Evolutionary conservation across 164 flowering plant genomes (phyloP).

Genomic region (Liquidambar formosana): DNA sequence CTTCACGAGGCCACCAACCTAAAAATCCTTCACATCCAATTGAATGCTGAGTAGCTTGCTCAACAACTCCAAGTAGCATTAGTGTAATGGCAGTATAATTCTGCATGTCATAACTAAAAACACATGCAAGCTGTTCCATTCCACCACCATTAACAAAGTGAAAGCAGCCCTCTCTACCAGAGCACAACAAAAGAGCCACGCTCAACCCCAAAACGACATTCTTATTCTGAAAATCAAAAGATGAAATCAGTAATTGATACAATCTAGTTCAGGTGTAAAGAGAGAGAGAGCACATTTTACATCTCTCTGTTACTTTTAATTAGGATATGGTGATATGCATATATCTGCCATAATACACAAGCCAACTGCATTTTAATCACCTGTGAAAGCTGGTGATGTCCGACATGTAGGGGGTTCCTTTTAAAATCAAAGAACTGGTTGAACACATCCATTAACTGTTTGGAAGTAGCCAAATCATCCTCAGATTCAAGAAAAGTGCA

Average conservation of each 20-base stretch:
- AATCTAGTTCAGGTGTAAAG: neutral
- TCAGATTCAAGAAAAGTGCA: conserved; percentile 46
- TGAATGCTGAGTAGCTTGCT: conserved; percentile 84
- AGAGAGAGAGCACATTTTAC: conserved; percentile 3
- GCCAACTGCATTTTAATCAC: conserved; percentile 26
- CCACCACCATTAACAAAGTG: conserved; percentile 89
- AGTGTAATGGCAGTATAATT: conserved; percentile 55
- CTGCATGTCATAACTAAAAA: conserved; percentile 38
- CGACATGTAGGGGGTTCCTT: conserved; percentile 25
- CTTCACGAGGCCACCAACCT: conserved; percentile 99
- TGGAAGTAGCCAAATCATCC: conserved; percentile 42
- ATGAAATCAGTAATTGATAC: conserved; percentile 1
- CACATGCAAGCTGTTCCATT: conserved; percentile 62
- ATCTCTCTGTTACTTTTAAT: neutral
- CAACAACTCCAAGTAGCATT: conserved; percentile 77
- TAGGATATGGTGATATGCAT: neutral
- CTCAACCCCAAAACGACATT: conserved; percentile 58
- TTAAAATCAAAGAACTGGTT: conserved; percentile 35
- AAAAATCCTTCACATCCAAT: conserved; percentile 94
- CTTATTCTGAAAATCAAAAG: conserved; percentile 52
- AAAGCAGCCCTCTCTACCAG: conserved; percentile 76
- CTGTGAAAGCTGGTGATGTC: conserved; percentile 47
- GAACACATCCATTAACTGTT: conserved; percentile 60
- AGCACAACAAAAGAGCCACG: conserved; percentile 67
- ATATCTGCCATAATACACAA: neutral